Evolutionary conservation across 345 rosid species (phyloP), one percentile per base, ranked within the genome.

Genomic region (Lumnitzera littorea): DNA sequence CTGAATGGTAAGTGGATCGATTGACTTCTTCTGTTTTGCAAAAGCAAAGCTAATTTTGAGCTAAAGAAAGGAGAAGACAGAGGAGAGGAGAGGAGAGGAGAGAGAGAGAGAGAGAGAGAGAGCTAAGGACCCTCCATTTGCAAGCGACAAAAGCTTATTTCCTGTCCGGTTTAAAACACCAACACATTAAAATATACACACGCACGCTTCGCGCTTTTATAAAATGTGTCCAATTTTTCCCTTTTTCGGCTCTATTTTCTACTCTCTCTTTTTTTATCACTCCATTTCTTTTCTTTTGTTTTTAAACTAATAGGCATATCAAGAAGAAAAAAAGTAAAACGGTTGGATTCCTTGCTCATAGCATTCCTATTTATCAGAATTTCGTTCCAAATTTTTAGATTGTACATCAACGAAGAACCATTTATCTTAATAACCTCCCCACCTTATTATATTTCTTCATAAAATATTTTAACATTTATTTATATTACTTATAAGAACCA

Each of bases 91-190:
- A 14, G 31, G 20, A 20, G 20, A 20, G 43, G 69, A 65, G 66
- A 56, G 63, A 62, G 59, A 20, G 55, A 56, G 63, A 14, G n/a
- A 61, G 67, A 14, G 31, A 48, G 69, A 65, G 66, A 56, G 63
- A 62, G 59, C 77, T 70, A 77, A 71, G 76, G 83, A 76, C 75
- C 78, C 83, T 84, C 82, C 83, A 76, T 71, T 69, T 62, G 63
- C 78, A 66, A 59, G 65, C 13, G 11, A 36, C 43, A 36, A 36
- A 36, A 4, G 10, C 62, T 62, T 67, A 54, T 66, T 78, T 63
- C 78, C 71, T 68, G 78, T 80, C 80, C 57, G 76, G 70, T 71
- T 79, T 68, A 80, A 76, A 76, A 64, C 85, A 76, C 84, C 43
- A 57, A 57, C 81, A 77, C 68, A 36, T 70, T 77, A 75, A 79